Conservation (phyloP, 129 eudicot genomes). For the Scalesia atractyloides region DNA sequence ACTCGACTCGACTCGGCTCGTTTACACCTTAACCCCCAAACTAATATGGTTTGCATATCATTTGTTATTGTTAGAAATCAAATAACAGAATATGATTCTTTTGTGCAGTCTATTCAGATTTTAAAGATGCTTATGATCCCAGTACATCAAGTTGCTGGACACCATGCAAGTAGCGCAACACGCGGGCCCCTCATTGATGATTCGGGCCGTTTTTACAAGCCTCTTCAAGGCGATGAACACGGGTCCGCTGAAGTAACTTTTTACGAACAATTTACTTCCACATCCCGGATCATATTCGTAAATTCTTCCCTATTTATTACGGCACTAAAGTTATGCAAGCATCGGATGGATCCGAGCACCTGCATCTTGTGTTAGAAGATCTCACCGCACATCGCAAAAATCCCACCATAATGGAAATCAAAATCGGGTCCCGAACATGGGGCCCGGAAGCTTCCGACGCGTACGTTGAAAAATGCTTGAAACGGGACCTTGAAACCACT, state of each 20-base stretch:
- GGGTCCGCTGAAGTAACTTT: slow-evolving; percentile 66
- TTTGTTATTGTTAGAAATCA: neutral
- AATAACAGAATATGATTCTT: neutral
- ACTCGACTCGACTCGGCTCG: too few relatives aligned
- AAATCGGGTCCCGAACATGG: slow-evolving; percentile 87
- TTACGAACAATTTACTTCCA: slow-evolving; percentile 50
- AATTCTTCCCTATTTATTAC: slow-evolving; percentile 64
- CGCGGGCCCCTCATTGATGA: slow-evolving; percentile 79
- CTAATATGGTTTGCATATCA: neutral
- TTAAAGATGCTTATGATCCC: slow-evolving; percentile 65
- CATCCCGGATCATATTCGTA: slow-evolving; percentile 50
- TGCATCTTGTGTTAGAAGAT: slow-evolving; percentile 76
- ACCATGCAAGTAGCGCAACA: slow-evolving; percentile 59
- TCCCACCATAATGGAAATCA: slow-evolving; percentile 79
- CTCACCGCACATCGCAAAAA: slow-evolving; percentile 36
- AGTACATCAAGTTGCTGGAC: slow-evolving; percentile 91
- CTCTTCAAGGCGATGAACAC: slow-evolving; percentile 73
- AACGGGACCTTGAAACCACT: slow-evolving; percentile 59
- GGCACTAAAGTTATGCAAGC: slow-evolving; percentile 74
- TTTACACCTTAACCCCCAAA: neutral
- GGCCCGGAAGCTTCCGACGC: slow-evolving; percentile 56
- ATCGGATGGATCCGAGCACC: slow-evolving; percentile 65
- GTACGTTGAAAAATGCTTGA: slow-evolving; percentile 62
- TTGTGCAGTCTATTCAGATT: neutral
- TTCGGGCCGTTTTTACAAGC: slow-evolving; percentile 84